phyloP scores from a whole-genome alignment of 2,329 filamentous ascomycete species.

The Phaeosphaeria sp. region DNA sequence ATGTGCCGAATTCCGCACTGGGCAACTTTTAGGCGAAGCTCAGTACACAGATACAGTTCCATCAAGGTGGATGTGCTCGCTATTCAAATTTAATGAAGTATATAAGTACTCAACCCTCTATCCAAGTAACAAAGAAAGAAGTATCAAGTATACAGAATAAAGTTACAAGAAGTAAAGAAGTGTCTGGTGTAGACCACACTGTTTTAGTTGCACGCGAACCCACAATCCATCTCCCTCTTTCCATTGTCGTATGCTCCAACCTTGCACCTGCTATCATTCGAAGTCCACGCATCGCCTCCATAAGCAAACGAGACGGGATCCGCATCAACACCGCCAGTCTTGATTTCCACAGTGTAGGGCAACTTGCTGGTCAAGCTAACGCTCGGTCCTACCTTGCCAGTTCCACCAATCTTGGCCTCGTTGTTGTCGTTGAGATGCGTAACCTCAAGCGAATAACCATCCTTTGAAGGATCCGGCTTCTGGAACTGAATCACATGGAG shows the following conservation, averaged over 20 bases:
- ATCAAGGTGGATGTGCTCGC: too few species aligned
- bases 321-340: slow-evolving; percentile 8
- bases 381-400: neutral
- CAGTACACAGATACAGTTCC: too few species aligned
- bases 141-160: too few species aligned
- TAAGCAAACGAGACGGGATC: slow-evolving; percentile 9
- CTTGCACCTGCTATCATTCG: slow-evolving; percentile 5
- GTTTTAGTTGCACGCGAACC: slow-evolving; percentile 1
- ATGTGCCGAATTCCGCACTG: too few species aligned
- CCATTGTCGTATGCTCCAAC: slow-evolving; percentile 13
- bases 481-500: slow-evolving; percentile 13
- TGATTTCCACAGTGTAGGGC: slow-evolving; percentile 9
- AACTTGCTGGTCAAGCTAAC: slow-evolving; percentile 7
- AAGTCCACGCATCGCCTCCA: slow-evolving; percentile 5
- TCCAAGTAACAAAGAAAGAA: too few species aligned
- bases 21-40: too few species aligned
- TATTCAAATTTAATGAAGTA: too few species aligned
- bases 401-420: slow-evolving; percentile 7
- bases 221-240: slow-evolving; percentile 11
- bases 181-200: too few species aligned
- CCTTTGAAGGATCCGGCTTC: slow-evolving; percentile 15
- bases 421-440: slow-evolving; percentile 9
- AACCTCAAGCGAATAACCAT: slow-evolving; percentile 10
- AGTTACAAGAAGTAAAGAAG: too few species aligned
- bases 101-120: too few species aligned